Evolutionary conservation across 2,329 filamentous ascomycete species (phyloP).

Genomic region (Xylaria sp.): DNA sequence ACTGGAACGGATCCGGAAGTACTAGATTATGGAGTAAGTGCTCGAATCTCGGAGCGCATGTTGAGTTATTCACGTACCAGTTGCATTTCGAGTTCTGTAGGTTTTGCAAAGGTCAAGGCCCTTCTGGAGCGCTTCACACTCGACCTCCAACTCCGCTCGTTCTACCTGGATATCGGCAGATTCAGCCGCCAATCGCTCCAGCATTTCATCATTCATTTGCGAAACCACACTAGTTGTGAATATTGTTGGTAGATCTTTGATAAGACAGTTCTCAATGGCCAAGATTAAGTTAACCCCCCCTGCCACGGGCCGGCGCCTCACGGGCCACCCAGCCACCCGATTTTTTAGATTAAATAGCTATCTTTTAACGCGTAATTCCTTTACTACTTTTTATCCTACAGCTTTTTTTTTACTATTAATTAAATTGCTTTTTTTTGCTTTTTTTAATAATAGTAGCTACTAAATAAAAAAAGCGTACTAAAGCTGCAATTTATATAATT

Average conservation of each 20-base stretch:
- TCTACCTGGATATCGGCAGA: conserved; percentile 40
- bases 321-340: too few species aligned
- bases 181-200: conserved; percentile 44
- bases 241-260: conserved; percentile 48
- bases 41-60: background rate
- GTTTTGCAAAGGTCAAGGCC: conserved; percentile 41
- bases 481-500: too few species aligned
- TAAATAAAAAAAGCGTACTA: too few species aligned
- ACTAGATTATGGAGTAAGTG: conserved; percentile 15
- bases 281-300: too few species aligned
- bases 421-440: too few species aligned
- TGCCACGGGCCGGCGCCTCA: too few species aligned
- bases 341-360: too few species aligned
- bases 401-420: too few species aligned
- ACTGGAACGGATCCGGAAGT: background rate
- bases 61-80: conserved; percentile 12
- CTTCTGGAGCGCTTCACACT: conserved; percentile 38
- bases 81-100: conserved; percentile 33
- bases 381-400: too few species aligned
- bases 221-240: conserved; percentile 48
- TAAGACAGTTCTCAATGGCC: conserved; percentile 52
- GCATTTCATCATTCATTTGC: conserved; percentile 45
- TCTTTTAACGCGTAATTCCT: too few species aligned
- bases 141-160: conserved; percentile 36
- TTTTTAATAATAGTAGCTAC: too few species aligned